Percentiles rank a stretch among this genome's conserved stretches.
These are phyloP conservation scores for Lasiosphaeris hirsuta DNA, from an alignment of 495 filamentous ascomycete genomes.

Conservation along the genomic window DNA sequence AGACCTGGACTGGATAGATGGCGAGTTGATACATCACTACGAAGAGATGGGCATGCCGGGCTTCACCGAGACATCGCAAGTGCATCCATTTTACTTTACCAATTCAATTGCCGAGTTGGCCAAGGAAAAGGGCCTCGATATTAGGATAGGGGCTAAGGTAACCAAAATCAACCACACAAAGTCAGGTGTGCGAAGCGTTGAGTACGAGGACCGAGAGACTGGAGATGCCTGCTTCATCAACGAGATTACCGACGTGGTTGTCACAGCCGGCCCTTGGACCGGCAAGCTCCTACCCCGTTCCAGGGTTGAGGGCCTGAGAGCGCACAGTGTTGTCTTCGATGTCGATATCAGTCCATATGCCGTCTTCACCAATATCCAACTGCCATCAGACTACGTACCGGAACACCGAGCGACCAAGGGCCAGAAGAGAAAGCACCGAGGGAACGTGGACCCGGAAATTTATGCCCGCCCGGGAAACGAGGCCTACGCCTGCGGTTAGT, in stretches of 20 bases:
- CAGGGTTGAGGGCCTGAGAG: constrained; percentile 76
- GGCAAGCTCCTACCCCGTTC: constrained; percentile 65
- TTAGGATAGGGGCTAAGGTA: constrained; percentile 60
- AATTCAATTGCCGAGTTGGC: constrained; percentile 81
- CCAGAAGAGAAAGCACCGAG: constrained; percentile 53
- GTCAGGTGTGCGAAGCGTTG: constrained; percentile 61
- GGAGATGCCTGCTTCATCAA: constrained; percentile 53
- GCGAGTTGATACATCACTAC: constrained; percentile 63
- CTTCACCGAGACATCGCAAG: constrained; percentile 72
- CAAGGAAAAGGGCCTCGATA: constrained; percentile 66
- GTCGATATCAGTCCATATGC: constrained; percentile 80
- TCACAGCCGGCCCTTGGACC: constrained; percentile 92
- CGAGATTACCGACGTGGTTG: constrained; percentile 73
- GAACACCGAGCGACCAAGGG: constrained; percentile 38
- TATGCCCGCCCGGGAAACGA: constrained; percentile 86
- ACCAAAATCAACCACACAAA: constrained; percentile 51
- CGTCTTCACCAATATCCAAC: constrained; percentile 83
- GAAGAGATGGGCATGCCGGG: constrained; percentile 77
- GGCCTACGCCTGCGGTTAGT: constrained; percentile 77
- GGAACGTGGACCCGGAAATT: constrained; percentile 80
- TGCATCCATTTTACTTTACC: constrained; percentile 92
- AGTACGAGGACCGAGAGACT: constrained; percentile 65
- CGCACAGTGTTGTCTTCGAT: constrained; percentile 86
- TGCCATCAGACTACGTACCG: constrained; percentile 58
- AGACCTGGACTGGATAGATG: constrained; percentile 84